Percentiles rank a stretch among this genome's conserved stretches.
phyloP scores from a whole-genome alignment of 2,329 filamentous ascomycete genomes.

The Colletotrichum magnum region DNA sequence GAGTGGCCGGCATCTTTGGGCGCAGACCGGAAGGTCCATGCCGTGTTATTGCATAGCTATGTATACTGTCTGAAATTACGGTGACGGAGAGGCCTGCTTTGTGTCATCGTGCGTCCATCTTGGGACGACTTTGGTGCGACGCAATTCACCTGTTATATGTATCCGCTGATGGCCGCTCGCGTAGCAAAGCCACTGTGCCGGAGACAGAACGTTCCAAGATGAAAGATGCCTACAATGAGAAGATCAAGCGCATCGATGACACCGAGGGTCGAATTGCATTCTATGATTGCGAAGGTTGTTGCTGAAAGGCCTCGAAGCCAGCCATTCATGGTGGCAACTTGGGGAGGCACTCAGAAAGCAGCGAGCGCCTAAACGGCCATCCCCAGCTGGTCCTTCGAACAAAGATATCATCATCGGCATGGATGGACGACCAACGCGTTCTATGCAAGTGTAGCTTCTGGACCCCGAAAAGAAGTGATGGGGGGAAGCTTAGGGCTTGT shows the following conservation, averaged over 20 bases:
- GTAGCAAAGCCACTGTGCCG: background rate
- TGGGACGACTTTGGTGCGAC: constrained; percentile 1
- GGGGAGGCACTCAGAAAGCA: constrained; percentile 5
- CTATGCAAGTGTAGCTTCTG: constrained; percentile 13
- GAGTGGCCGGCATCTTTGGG: background rate
- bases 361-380: background rate
- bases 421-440: background rate
- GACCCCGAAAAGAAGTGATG: constrained; percentile 21
- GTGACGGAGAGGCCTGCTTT: background rate
- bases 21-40: constrained; percentile 1
- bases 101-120: background rate
- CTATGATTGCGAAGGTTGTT: background rate
- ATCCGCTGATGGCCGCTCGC: background rate
- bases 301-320: background rate
- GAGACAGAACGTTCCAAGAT: background rate
- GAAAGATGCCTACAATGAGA: too few species aligned
- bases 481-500: constrained; percentile 28
- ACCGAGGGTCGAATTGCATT: too few species aligned
- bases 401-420: constrained; percentile 21
- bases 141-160: background rate
- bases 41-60: constrained; percentile 8
- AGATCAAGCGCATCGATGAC: too few species aligned
- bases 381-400: background rate
- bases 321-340: background rate
- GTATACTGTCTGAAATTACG: constrained; percentile 8